Base-by-base conservation (phyloP, 768 basidiomycete genomes). In the Boletus reticulatus region DNA sequence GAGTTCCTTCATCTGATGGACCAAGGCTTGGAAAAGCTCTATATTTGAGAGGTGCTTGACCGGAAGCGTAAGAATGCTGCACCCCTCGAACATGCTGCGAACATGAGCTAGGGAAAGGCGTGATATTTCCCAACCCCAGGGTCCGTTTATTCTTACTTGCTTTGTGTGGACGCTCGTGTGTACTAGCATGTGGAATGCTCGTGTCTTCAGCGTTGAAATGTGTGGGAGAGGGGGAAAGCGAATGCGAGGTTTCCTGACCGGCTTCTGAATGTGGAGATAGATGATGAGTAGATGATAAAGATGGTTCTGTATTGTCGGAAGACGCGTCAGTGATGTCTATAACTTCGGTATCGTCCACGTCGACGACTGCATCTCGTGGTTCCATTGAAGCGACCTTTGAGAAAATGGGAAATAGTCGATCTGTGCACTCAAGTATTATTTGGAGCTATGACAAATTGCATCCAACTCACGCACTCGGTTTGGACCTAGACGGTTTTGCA, bases 71-170 rank as follows among this genome's bases (percentile, higher is more conserved):
- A n/a, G 55, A 56, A 41, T 69, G 77, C 63, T 87, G 85, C 17
- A 73, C 67, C 36, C 85, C 86, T 59, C 79, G 82, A 59, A 86
- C 77, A 70, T 89, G 88, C 63, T 87, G 86, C 16, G 72, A 74
- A 22, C 73, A 70, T 44, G 62, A 62, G 59, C 73, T 72, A 31
- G 88, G 88, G 62, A 78, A 81, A 20, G 82, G 81, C 0, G 72
- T 75, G 17, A 37, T 45, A 43, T 50, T 51, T 39, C 52, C 54
- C 20, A 19, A 49, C 3, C 51, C 52, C 43, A 19, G 13, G 31
- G 31, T 47, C 31, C 57, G 55, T 46, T 50, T 50, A 17, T 39
- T 50, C 27, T 55, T 58, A 43, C 39, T 56, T 39, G 48, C 45
- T 39, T 39, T 41, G 43, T 50, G 19, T 13, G 22, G 31, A 20